A percentile compares a stretch with the other conserved stretches of the same genome.
Evolutionary conservation across 495 filamentous ascomycete species (phyloP).

Genomic region (Zalerion maritima): DNA sequence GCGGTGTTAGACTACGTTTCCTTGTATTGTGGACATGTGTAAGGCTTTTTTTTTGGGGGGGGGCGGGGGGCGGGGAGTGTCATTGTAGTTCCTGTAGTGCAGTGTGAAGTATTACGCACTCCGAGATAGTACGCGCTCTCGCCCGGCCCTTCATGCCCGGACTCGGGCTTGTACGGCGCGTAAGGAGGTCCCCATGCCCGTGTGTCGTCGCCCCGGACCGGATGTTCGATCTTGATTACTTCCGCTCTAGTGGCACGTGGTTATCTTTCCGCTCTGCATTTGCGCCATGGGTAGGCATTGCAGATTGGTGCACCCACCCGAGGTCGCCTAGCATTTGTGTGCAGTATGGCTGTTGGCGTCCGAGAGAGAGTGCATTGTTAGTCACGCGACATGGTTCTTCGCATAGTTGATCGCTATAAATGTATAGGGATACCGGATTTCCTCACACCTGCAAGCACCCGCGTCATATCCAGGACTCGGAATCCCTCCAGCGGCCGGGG

Average conservation of each 20-base stretch:
- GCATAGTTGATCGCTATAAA: slow-evolving; percentile 1
- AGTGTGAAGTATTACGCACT: slow-evolving; percentile 31
- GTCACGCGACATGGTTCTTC: neutral
- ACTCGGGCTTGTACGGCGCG: slow-evolving; percentile 51
- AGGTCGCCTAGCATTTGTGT: slow-evolving; percentile 95
- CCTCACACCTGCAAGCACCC: slow-evolving; percentile 85
- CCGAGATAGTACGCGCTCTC: slow-evolving; percentile 91
- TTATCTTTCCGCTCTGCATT: slow-evolving; percentile 4
- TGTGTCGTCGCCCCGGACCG: slow-evolving; percentile 81
- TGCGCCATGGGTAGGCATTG: slow-evolving; percentile 14
- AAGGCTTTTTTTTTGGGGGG: neutral
- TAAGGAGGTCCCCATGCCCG: slow-evolving; percentile 94
- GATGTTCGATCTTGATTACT: slow-evolving; percentile 95
- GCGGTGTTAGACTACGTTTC: slow-evolving; percentile 6
- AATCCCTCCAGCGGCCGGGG: slow-evolving; percentile 74
- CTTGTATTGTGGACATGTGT: neutral
- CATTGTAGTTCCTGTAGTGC: neutral
- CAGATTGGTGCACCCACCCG: slow-evolving; percentile 52
- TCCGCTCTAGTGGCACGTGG: slow-evolving; percentile 48
- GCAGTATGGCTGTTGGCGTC: slow-evolving; percentile 63
- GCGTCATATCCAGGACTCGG: slow-evolving; percentile 86
- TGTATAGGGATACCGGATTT: slow-evolving; percentile 4
- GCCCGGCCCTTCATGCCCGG: slow-evolving; percentile 53
- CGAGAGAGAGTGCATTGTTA: neutral
- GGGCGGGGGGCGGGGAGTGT: neutral